A percentile compares a stretch with the other conserved stretches of the same genome.
Conservation (phyloP, 257 asterid species). For the Echium plantagineum region DNA sequence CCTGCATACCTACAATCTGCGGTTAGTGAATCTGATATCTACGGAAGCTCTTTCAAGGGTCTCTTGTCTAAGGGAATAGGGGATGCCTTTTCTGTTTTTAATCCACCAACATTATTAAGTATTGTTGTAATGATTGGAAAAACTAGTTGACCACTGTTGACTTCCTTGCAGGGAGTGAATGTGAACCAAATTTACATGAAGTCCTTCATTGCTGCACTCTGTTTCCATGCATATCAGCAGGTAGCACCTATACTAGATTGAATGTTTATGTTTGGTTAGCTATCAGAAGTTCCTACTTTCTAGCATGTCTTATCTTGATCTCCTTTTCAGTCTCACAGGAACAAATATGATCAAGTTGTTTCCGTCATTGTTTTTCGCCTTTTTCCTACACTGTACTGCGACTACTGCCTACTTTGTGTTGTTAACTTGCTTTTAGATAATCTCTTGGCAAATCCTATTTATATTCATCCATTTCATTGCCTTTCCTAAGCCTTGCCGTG, state of each 20-base stretch:
- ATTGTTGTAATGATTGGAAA: background rate
- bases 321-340: too few species aligned
- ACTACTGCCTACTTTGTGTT: too few species aligned
- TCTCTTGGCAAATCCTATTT: too few species aligned
- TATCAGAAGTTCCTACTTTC: too few species aligned
- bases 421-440: too few species aligned
- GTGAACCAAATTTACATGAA: conserved; percentile 46
- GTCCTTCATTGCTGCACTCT: conserved; percentile 61
- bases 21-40: conserved; percentile 31
- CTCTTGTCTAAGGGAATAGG: background rate
- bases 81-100: conserved; percentile 2
- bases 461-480: too few species aligned
- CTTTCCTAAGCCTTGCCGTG: too few species aligned
- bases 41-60: background rate
- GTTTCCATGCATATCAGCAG: conserved; percentile 96
- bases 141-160: conserved; percentile 1
- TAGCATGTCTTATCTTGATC: too few species aligned
- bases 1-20: conserved; percentile 64
- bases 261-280: too few species aligned
- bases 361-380: too few species aligned
- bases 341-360: too few species aligned
- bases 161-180: conserved; percentile 45
- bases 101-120: background rate
- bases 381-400: too few species aligned
- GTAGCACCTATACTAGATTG: conserved; percentile 16